Conservation (phyloP, 2,329 filamentous ascomycete genomes). For the Aspergillus ruber region DNA sequence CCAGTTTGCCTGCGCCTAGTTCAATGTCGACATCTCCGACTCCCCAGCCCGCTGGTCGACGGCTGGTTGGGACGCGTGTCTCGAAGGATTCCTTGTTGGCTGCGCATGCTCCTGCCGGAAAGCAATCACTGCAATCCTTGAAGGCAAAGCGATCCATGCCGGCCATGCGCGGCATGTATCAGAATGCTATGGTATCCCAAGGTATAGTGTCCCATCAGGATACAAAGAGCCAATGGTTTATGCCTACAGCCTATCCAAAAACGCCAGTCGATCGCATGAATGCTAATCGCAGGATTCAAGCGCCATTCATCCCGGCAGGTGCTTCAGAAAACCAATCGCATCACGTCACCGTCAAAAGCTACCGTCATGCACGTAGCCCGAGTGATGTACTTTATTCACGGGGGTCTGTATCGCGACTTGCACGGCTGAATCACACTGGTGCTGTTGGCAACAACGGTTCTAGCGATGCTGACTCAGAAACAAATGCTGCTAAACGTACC, state of each 20-base stretch:
- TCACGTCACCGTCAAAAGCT: conserved; percentile 65
- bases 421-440: conserved; percentile 40
- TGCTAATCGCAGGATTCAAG: conserved; percentile 52
- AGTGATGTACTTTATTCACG: conserved; percentile 41
- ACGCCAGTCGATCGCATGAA: conserved; percentile 60
- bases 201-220: conserved; percentile 35
- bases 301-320: conserved; percentile 75
- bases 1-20: conserved; percentile 57
- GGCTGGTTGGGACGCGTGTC: conserved; percentile 46
- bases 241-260: conserved; percentile 50
- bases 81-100: conserved; percentile 31
- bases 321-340: conserved; percentile 68
- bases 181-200: conserved; percentile 25
- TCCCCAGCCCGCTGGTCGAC: conserved; percentile 56
- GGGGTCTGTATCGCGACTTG: conserved; percentile 35
- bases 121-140: conserved; percentile 52
- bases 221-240: conserved; percentile 21
- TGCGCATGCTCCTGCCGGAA: conserved; percentile 48
- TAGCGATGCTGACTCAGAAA: conserved; percentile 44
- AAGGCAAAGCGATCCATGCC: conserved; percentile 58
- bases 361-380: conserved; percentile 62
- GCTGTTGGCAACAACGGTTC: conserved; percentile 40
- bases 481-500: conserved; percentile 58
- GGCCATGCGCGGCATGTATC: conserved; percentile 44
- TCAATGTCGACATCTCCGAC: conserved; percentile 53